Evolutionary conservation across 768 basidiomycete genomes (phyloP), one percentile per base, ranked within the genome.

Genomic region (Flagelloscypha sp.): DNA sequence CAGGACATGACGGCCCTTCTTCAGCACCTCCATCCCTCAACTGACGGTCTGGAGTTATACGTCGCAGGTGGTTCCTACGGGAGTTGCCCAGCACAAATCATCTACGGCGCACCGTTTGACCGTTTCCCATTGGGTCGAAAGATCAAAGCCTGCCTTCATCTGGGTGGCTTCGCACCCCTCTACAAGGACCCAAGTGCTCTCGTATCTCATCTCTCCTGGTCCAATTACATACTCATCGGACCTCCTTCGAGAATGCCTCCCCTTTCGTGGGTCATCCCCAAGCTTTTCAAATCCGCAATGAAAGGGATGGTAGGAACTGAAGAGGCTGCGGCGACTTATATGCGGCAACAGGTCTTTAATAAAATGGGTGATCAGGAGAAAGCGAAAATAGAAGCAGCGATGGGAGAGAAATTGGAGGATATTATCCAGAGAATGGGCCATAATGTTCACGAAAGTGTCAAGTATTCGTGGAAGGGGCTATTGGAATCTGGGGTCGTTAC

Each of bases 41-140:
- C 50, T 1, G 42, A 48, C 24, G 47, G 59, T 16, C 55, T 75
- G 33, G 63, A 55, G 42, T 56, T 74, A 27, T 76, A 72, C 55
- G 39, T 79, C 37, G 50, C 59, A 10, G 76, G 71, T 1, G 68
- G 70, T 10, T 74, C 73, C 3, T 74, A 66, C 43, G 77, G 76
- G 13, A 70, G 68, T 1, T 59, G 65, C 8, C 57, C 66, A 3
- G 68, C 75, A 1, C 76, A 78, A 56, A 72, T 76, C 24, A 45
- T 79, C 10, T 76, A 72, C 40, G 72, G 68, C 2, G 63, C 70
- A 0, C 48, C 72, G 0, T 70, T 66, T 52, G 61, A 68, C 45
- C 42, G 52, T 11, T 79, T 79, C 40, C 72, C 73, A 6, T 58
- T 65, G 17, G 71, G 69, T 13, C 54, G 59, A 11, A 53, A 62